Conservation (phyloP, 1,139 yeast genomes). For the Lodderomyces elongisporus region DNA sequence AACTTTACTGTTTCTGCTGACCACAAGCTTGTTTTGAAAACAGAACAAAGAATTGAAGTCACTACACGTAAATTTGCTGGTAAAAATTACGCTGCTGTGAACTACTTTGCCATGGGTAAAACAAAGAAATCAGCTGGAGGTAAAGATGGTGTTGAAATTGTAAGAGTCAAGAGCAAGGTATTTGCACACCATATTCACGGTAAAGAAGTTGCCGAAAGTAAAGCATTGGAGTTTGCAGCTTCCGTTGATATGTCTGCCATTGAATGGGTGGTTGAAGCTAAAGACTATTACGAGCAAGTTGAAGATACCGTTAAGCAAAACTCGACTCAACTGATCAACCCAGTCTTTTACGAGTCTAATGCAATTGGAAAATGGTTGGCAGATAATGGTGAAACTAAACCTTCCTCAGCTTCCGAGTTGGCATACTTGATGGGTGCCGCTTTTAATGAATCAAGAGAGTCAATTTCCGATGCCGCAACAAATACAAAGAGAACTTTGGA, state of each 20-base stretch:
- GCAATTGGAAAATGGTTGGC: slow-evolving; percentile 15
- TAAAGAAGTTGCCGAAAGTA: slow-evolving; percentile 12
- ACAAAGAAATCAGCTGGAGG: slow-evolving; percentile 6
- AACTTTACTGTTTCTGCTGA: slow-evolving; percentile 27
- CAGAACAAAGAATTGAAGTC: slow-evolving; percentile 18
- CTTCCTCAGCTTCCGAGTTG: slow-evolving; percentile 14
- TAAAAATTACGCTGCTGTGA: slow-evolving; percentile 15
- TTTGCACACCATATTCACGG: slow-evolving; percentile 14
- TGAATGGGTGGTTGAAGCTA: slow-evolving; percentile 34
- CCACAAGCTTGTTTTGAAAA: slow-evolving; percentile 26
- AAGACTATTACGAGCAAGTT: slow-evolving; percentile 19
- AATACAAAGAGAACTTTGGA: background rate
- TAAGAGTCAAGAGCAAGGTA: slow-evolving; percentile 13
- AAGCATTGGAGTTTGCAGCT: slow-evolving; percentile 17
- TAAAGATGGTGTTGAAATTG: slow-evolving; percentile 13
- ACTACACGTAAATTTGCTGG: slow-evolving; percentile 10
- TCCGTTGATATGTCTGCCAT: slow-evolving; percentile 13
- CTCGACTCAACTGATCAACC: slow-evolving; percentile 28
- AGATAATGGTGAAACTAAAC: slow-evolving; percentile 11
- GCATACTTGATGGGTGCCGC: slow-evolving; percentile 29
- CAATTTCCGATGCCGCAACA: slow-evolving; percentile 1
- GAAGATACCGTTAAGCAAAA: slow-evolving; percentile 17
- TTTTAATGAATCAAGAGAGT: slow-evolving; percentile 16
- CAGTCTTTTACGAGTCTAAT: slow-evolving; percentile 26
- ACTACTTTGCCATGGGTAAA: slow-evolving; percentile 15